phyloP scores from a whole-genome alignment of 139 green algal species.

The Nannochloris sp. region DNA sequence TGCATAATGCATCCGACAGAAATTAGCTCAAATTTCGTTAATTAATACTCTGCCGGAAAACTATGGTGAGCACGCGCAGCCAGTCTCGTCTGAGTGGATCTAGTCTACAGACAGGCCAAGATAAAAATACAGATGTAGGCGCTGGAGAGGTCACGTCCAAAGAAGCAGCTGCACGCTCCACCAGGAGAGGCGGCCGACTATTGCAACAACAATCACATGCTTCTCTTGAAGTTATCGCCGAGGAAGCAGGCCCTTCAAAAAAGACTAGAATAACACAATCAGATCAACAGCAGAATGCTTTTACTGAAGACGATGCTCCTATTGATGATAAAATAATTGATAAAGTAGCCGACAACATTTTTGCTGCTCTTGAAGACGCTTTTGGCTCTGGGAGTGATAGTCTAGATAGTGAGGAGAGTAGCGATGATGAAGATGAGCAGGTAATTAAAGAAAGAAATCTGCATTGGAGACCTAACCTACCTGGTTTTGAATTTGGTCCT shows the following conservation, averaged over 20 bases:
- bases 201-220: not conserved
- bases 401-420: not conserved
- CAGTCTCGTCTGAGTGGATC: not conserved
- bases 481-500: not conserved
- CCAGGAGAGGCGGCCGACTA: too few species aligned
- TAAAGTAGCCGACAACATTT: conserved; percentile 13
- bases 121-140: not conserved
- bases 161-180: too few species aligned
- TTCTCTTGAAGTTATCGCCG: not conserved
- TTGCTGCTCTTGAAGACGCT: conserved; percentile 10
- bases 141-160: too few species aligned
- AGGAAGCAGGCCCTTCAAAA: conserved; percentile 1
- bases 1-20: too few species aligned
- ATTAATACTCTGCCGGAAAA: too few species aligned
- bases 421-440: not conserved
- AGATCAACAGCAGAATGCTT: not conserved
- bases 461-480: not conserved
- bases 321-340: conserved; percentile 9
- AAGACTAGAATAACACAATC: not conserved
- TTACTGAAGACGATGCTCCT: not conserved
- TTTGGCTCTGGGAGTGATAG: not conserved
- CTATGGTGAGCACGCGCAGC: conserved; percentile 15
- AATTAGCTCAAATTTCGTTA: too few species aligned
- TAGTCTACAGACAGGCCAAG: not conserved
- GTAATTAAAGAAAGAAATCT: not conserved